A percentile compares a stretch with the other conserved stretches of the same genome.
phyloP scores from a whole-genome alignment of 2,329 filamentous ascomycete genomes.

The Didymella glomerata region DNA sequence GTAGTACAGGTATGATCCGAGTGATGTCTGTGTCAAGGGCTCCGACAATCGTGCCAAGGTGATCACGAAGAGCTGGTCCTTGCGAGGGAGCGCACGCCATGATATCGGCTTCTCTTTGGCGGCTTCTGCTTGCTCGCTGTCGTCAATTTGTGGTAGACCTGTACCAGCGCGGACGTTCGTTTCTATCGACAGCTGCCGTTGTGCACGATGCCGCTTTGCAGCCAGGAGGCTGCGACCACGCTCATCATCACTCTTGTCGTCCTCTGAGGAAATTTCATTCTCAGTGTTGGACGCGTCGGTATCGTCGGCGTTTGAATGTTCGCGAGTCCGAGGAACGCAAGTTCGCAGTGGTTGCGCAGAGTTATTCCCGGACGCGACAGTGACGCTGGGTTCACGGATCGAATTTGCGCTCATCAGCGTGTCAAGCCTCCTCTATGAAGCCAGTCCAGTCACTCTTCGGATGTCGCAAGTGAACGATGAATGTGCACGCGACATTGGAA shows the following conservation, averaged over 20 bases:
- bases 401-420: conserved; percentile 17
- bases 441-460: background rate
- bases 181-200: conserved; percentile 29
- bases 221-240: background rate
- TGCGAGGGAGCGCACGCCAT: conserved; percentile 78
- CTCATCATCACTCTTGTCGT: conserved; percentile 7
- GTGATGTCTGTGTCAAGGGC: conserved; percentile 76
- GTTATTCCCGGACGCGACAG: conserved; percentile 17
- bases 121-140: conserved; percentile 35
- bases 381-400: conserved; percentile 11
- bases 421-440: conserved; percentile 7
- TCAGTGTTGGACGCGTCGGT: background rate
- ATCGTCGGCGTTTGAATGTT: conserved; percentile 10
- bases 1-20: conserved; percentile 80
- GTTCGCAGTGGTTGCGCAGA: background rate
- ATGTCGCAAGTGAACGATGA: background rate
- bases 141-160: conserved; percentile 29
- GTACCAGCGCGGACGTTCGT: conserved; percentile 32
- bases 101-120: conserved; percentile 62
- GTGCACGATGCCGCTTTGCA: conserved; percentile 10
- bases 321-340: conserved; percentile 2
- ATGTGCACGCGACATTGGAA: conserved; percentile 5
- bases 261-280: background rate
- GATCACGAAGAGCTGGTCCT: conserved; percentile 78
- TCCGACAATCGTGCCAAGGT: conserved; percentile 82